These are phyloP conservation scores for Magnusiomyces sp. DNA, from an alignment of 1,139 yeast species.

Conservation along the genomic window DNA sequence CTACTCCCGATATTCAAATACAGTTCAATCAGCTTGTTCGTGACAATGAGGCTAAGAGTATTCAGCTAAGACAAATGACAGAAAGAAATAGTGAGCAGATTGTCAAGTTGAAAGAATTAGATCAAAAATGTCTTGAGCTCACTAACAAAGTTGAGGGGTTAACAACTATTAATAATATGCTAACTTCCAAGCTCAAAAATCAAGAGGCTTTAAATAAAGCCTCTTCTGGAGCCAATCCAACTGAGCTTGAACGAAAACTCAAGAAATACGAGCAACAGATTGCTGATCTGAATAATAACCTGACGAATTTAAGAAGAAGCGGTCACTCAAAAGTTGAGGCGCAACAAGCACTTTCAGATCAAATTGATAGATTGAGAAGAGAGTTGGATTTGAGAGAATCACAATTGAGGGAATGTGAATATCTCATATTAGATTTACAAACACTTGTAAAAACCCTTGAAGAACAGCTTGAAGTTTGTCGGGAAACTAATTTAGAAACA, in stretches of 20 bases:
- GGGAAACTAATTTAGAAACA: neutral
- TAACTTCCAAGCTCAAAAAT: neutral
- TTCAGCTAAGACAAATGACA: too few relatives aligned
- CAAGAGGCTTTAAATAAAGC: neutral
- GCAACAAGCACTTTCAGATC: neutral
- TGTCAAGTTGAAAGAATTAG: too few relatives aligned
- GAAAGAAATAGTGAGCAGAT: too few relatives aligned
- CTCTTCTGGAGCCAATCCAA: too few relatives aligned
- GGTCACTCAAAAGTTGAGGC: neutral
- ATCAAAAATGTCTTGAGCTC: too few relatives aligned
- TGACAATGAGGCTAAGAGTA: too few relatives aligned
- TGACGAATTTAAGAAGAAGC: neutral
- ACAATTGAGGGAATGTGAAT: neutral
- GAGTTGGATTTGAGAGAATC: neutral
- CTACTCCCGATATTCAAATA: too few relatives aligned
- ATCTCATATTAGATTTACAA: neutral
- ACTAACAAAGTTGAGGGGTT: too few relatives aligned
- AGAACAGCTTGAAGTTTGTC: neutral
- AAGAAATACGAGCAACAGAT: neutral
- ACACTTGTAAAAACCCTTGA: neutral
- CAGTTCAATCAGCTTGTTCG: too few relatives aligned
- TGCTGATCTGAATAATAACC: neutral
- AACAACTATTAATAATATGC: too few relatives aligned
- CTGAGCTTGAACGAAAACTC: neutral
- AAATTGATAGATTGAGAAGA: neutral